Conservation (phyloP, 345 rosid species). For the Capsella bursapastoris region DNA sequence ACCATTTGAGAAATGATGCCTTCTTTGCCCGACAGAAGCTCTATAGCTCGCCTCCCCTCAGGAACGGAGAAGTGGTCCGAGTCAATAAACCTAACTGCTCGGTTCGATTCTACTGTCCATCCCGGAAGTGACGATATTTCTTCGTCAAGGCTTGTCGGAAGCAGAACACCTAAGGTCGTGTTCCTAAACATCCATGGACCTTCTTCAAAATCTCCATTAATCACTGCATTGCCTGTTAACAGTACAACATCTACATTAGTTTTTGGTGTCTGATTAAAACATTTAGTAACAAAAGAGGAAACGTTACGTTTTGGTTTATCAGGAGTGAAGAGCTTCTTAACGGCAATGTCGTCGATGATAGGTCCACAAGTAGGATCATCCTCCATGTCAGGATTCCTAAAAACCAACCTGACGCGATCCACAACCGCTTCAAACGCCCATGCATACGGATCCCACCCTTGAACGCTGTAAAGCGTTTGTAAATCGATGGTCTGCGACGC, state of each 20-base stretch:
- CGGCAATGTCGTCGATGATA: constrained; percentile 78
- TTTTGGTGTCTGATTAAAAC: too few species aligned
- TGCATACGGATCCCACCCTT: constrained; percentile 96
- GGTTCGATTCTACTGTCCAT: constrained; percentile 90
- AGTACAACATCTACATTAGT: background rate
- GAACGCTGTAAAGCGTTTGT: constrained; percentile 87
- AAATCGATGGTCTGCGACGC: constrained; percentile 83
- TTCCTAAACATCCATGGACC: constrained; percentile 95
- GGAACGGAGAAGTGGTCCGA: constrained; percentile 84
- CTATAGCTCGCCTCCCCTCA: constrained; percentile 80
- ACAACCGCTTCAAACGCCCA: constrained; percentile 79
- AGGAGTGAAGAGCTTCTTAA: constrained; percentile 82
- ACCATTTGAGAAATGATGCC: constrained; percentile 95
- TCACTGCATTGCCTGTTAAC: constrained; percentile 74
- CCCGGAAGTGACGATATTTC: constrained; percentile 83
- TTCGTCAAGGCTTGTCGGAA: constrained; percentile 88
- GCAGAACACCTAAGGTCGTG: constrained; percentile 79
- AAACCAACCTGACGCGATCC: constrained; percentile 54
- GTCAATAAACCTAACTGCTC: constrained; percentile 88
- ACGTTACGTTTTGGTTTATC: constrained; percentile 68
- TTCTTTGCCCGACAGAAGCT: constrained; percentile 91
- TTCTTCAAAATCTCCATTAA: constrained; percentile 86
- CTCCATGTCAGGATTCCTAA: constrained; percentile 90
- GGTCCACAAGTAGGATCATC: constrained; percentile 99
- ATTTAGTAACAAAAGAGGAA: too few species aligned